A percentile compares a stretch with the other conserved stretches of the same genome.
Conservation (phyloP, 1,284 basidiomycete genomes). For the Peniophora sp. region DNA sequence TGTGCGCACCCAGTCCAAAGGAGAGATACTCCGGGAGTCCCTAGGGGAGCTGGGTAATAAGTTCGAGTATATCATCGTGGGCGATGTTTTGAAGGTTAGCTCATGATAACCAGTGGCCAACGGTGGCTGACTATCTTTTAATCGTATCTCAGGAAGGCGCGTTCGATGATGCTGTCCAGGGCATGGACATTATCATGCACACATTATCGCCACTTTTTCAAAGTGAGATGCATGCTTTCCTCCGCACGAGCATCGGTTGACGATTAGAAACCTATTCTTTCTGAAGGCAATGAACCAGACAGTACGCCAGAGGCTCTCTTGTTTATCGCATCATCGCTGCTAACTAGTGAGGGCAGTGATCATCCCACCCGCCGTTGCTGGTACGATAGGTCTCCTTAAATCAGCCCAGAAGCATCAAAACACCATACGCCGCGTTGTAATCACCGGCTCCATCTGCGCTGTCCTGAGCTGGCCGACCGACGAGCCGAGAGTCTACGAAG, state of each 20-base stretch:
- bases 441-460: background rate
- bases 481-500: background rate
- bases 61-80: slow-evolving; percentile 43
- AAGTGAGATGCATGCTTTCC: slow-evolving; percentile 7
- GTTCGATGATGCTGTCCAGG: slow-evolving; percentile 34
- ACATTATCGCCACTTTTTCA: slow-evolving; percentile 34
- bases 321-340: background rate
- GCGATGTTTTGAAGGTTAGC: slow-evolving; percentile 44
- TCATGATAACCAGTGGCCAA: background rate
- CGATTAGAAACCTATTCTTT: no score
- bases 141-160: slow-evolving; percentile 8
- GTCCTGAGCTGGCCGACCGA: background rate
- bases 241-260: no score
- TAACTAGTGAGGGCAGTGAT: background rate
- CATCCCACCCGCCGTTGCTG: background rate
- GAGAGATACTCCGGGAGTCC: slow-evolving; percentile 35
- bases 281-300: slow-evolving; percentile 26
- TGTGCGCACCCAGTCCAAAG: slow-evolving; percentile 45
- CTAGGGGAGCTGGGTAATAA: slow-evolving; percentile 38
- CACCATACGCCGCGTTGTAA: slow-evolving; percentile 6
- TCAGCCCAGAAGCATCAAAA: slow-evolving; percentile 27
- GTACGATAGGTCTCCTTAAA: background rate
- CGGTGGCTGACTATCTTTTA: background rate
- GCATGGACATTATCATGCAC: slow-evolving; percentile 35
- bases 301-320: background rate